Evolutionary conservation across 352 stramenopile species (phyloP), one percentile per base, ranked within the genome.

Genomic region (Phytophthora citricola): DNA sequence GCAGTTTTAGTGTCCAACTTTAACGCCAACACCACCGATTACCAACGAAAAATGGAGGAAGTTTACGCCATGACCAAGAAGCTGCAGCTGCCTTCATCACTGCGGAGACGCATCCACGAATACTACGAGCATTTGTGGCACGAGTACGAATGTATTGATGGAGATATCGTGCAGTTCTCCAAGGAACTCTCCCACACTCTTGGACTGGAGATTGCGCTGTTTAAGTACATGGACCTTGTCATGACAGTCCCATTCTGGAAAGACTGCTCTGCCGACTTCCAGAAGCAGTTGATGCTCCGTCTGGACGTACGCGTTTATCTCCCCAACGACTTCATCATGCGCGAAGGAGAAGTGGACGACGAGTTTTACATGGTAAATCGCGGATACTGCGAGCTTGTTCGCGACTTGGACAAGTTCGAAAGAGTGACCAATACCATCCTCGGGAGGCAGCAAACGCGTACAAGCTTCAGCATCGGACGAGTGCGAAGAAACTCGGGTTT

Each of bases 321-420:
- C 8, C 82, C 83, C 2, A 86, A 94, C 55, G 82, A 92, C 54
- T 94, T 81, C 38, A 81, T 94, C 36, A 81, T 91, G 29, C 69
- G 81, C 7, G 66, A 79, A 32, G 82, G 74, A 3, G 82, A 92
- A 44, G 75, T 89, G 0, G 80, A 73, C 34, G 71, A 76, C n/a
- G 74, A 92, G 24, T 88, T 87, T 62, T 93, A 84, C 64, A 89
- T 92, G 62, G 76, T 93, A 10, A 88, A 92, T 40, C 76, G 78
- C 0, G 85, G 81, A 4, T 64, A 76, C 12, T 91, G 83, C 31
- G 76, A 90, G 47, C 58, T 90, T 2, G 50, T 49, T 20, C 24
- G 59, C 6, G 66, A 69, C 1, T 17, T 54, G 2, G 59, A 79
- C 12, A 65, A 53, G 44, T 69, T 78, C 36, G 76, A 88, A 51